Base-by-base conservation (phyloP, 163 green algal species). In the Chlamydomonas reinhardtii region DNA sequence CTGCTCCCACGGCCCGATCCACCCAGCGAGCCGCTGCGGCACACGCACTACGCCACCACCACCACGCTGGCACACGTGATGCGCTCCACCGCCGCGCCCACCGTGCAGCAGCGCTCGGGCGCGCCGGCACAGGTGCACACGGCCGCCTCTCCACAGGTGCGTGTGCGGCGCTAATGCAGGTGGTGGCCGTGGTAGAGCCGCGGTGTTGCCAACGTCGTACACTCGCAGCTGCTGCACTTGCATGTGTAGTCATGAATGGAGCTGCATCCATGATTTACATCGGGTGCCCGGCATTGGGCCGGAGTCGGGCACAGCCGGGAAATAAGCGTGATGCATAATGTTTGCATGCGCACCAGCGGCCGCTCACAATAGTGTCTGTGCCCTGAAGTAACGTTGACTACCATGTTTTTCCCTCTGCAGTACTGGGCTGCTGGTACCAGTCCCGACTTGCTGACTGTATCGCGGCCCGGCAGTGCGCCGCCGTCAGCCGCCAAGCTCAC, bases 1-100 rank as follows among this genome's bases (percentile, higher is more conserved):
- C 39, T 31, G 4, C 17, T 31, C 14, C 73, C 35, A 16, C 27
- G 11, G 9, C 48, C 48, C 8, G 39, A 48, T 17, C 48, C 48
- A 74, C 70, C 25, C 83, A 92, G 88, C 69, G 88, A 87, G 73
- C 88, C 88, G 8, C 88, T 92, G 62, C 84, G 84, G 14, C 69
- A 90, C 69, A 92, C 79, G 31, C 56, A 86, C 74, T 74, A 92
- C 64, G 84, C 88, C 16, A 81, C 39, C 34, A 90, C 84, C 56
- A 73, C 80, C 54, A 92, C 88, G 0, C 35, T 89, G 66, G 48
- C 79, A 29, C 84, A 90, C 69, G 61, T 90, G 32, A 88, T 92
- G 83, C 79, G 88, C 32, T 92, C 88, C 0, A 31, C 69, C 8
- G 80, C 74, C 34, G 84, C 84, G 4, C n/a, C 73, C 39, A 70